Evolutionary conservation across 768 basidiomycete genomes (phyloP).

Genomic region (Hypsizygus marmoreus): DNA sequence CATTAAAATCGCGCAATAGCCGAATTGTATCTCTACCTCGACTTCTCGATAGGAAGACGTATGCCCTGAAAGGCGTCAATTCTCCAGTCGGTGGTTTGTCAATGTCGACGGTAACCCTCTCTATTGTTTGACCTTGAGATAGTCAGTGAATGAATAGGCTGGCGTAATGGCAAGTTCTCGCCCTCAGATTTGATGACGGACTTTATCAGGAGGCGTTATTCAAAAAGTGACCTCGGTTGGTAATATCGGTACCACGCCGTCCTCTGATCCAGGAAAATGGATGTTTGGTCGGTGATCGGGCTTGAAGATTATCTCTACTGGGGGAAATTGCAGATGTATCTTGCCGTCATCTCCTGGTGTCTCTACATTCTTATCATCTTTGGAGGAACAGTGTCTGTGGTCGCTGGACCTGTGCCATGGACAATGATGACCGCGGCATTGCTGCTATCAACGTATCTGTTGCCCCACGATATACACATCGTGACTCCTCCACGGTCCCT

Average conservation of each 20-base stretch:
- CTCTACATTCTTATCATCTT: too few relatives aligned
- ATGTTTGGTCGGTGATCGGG: slow-evolving; percentile 16
- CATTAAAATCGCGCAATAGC: slow-evolving; percentile 32
- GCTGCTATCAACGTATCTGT: too few relatives aligned
- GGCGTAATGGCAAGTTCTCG: neutral
- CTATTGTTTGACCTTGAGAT: slow-evolving; percentile 41
- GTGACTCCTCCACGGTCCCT: too few relatives aligned
- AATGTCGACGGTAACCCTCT: slow-evolving; percentile 35
- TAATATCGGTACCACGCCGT: slow-evolving; percentile 26
- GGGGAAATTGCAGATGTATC: slow-evolving; percentile 28
- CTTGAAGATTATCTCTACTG: slow-evolving; percentile 32
- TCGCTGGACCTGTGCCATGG: too few relatives aligned
- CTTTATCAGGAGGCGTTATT: too few relatives aligned
- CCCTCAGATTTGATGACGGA: neutral
- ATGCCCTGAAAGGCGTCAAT: slow-evolving; percentile 30
- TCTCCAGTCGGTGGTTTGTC: slow-evolving; percentile 25
- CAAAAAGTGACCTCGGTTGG: slow-evolving; percentile 12
- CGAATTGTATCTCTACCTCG: slow-evolving; percentile 27
- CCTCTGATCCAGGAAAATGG: slow-evolving; percentile 24
- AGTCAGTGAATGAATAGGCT: slow-evolving; percentile 43
- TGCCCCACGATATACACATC: too few relatives aligned
- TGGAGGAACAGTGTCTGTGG: too few relatives aligned
- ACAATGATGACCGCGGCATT: too few relatives aligned
- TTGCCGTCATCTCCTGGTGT: slow-evolving; percentile 1
- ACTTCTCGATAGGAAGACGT: slow-evolving; percentile 36